Base-by-base conservation (phyloP, 768 basidiomycete species). In the Leucocoprinus leucothites region DNA sequence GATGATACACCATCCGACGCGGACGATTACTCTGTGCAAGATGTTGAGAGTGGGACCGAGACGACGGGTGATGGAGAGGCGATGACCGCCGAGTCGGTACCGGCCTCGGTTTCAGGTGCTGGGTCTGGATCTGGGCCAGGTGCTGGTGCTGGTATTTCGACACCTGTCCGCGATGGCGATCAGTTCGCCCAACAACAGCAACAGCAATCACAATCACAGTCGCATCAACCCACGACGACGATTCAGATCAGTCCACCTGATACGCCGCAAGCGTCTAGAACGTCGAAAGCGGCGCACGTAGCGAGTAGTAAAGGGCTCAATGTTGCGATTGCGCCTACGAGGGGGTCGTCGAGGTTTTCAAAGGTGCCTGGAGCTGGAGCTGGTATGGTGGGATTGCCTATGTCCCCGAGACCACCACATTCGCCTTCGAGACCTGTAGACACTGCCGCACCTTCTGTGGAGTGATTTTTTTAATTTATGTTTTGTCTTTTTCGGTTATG, bases 291-390 rank as follows among this genome's bases (percentile, higher is more conserved):
- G 3, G 78, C 86, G 25, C 69, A 72, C 52, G 74, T 78, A 42
- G 90, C 90, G 14, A 84, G 85, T 16, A 81, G 75, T 48, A 80
- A 84, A 58, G 89, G 89, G n/a, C 69, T 92, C 53, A 86, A 87
- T 63, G 77, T 91, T 21, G 72, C 79, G 4, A 74, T 83, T 11
- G 70, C 70, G 11, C 66, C 73, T 22, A 71, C 72, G 9, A 79
- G 79, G 60, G 78, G 79, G 25, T 35, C 14, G 21, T 83, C 84
- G 64, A 79, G 86, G 57, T 81, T 86, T 45, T 86, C 85, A 54
- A 79, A 79, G 57, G 75, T 86, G 42, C 41, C 11, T 8, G 51
- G 50, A 7, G 18, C 41, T 51, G 49, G 49, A 11, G 48, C 35
- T 51, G 40, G 22, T 42, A 16, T 31, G 68, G 74, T 83, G 24